A percentile compares a stretch with the other conserved stretches of the same genome.
Evolutionary conservation across 305 asterid genomes (phyloP).

Genomic region (Fraxinus floribunda): DNA sequence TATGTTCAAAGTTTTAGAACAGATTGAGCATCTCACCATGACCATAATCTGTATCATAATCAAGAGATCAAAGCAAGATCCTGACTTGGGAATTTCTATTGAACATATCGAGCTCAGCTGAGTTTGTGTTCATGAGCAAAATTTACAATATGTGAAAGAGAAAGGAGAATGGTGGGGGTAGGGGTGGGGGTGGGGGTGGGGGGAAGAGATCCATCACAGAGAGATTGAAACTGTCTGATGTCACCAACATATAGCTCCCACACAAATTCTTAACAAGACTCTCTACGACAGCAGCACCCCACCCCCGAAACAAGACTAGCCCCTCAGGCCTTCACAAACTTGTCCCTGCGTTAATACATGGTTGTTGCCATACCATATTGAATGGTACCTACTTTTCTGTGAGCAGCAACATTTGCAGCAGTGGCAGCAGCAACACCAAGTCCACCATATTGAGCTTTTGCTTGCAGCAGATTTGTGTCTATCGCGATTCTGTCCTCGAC

Average conservation of each 20-base stretch:
- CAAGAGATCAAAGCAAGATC: neutral
- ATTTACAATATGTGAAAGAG: neutral
- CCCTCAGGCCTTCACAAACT: neutral
- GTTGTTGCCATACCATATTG: conserved; percentile 70
- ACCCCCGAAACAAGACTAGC: neutral
- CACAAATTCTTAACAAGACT: neutral
- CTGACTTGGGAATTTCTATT: neutral
- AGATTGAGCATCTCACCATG: neutral
- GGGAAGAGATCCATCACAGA: neutral
- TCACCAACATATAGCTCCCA: neutral
- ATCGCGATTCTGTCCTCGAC: conserved; percentile 54
- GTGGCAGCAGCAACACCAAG: conserved; percentile 49
- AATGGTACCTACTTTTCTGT: conserved; percentile 56
- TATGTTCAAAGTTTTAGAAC: neutral
- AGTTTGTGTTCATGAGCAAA: neutral
- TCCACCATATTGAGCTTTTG: conserved; percentile 62
- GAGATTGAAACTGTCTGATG: neutral
- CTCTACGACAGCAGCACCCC: neutral
- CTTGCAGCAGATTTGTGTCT: conserved; percentile 66
- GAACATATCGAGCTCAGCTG: neutral
- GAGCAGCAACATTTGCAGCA: conserved; percentile 40
- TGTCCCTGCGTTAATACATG: conserved; percentile 47
- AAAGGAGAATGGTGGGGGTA: neutral
- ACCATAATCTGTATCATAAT: neutral
- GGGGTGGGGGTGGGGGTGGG: neutral